Base-by-base conservation (phyloP, 345 rosid genomes). In the Raphanus raphanistrum region DNA sequence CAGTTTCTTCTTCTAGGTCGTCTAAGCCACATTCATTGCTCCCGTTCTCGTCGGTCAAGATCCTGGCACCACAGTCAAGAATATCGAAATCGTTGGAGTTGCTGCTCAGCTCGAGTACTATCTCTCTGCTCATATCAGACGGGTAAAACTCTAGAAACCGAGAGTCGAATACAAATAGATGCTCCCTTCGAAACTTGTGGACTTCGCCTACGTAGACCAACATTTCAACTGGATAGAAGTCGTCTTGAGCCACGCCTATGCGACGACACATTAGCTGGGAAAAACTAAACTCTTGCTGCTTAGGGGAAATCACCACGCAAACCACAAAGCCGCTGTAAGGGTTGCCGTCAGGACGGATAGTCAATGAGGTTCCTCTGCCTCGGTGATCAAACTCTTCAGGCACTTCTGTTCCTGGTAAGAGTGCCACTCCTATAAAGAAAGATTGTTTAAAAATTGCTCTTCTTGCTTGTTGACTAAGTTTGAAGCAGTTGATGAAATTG, bases 401-500 rank as follows among this genome's bases (percentile, higher is more conserved):
- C 7, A 33, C 38, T 17, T 55, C 12, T 52, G 2, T 69, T 21
- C 73, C 63, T 11, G 50, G 50, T 54, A 54, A 70, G 26, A 58
- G 12, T 1, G 36, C 25, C 0, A 0, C 5, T 35, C 74, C 26
- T 1, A 0, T 2, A 59, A 1, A 5, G 36, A 35, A 58, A 0
- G 25, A 6, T 1, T 1, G 50, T 54, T 25, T 41, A 3, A 70
- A 28, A 52, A 74, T 54, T 8, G 28, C 38, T 64, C 16, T 13
- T 33, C 38, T 3, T 50, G 71, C 36, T 52, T 64, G 11, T 54
- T 15, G 15, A 8, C 4, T 1, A 2, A 74, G 45, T 38, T 52
- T 74, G 12, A 52, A 74, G 71, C 64, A 50, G 55, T 74, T 74
- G 12, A 2, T 74, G 54, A 74, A 74, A 0, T 8, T 13, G 28